Evolutionary conservation across 345 rosid species (phyloP), one percentile per base, ranked within the genome.

Genomic region (Citropsis articulata): DNA sequence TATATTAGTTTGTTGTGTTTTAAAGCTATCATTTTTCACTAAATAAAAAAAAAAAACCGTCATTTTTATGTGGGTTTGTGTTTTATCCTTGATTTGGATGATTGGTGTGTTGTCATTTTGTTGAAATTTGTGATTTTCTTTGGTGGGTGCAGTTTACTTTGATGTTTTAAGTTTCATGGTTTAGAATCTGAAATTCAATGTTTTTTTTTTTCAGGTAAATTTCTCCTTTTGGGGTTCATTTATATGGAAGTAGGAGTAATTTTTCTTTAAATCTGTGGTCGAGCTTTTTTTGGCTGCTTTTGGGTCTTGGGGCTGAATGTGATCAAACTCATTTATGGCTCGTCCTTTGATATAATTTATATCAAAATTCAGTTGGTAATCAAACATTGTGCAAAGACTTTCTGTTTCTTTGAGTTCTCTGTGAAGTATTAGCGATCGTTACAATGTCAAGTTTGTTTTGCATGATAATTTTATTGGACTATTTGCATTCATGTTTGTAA

Each of bases 41-140:
- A 53, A 53, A 53, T 1, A 33, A 3, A 53, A 18, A 53, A 53
- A 53, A 53, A 50, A 50, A 50, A 18, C 53, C 12, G 30, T 27
- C 78, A 42, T 73, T 56, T 78, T 70, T 56, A 75, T 78, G 28
- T 67, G 78, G 24, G 79, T 55, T 27, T 45, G 53, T 76, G 12
- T 62, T 50, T 36, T 25, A 35, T 55, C 56, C 22, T 55, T 76
- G 56, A 69, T 24, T 78, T 40, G 68, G 36, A 57, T 76, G 27
- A 16, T 56, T 64, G n/a, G 38, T 27, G 1, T 70, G 24, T 42
- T 60, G 31, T 75, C 48, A 48, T 72, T 69, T 69, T 6, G 65
- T 63, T 45, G 31, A 63, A 77, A 57, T 14, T 79, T 75, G 35
- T 69, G 56, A 24, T 14, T 72, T 66, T 78, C 14, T 18, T 79